Evolutionary conservation across 176 grass and related monocot species (phyloP).

Genomic region (Triticum aestivum): DNA sequence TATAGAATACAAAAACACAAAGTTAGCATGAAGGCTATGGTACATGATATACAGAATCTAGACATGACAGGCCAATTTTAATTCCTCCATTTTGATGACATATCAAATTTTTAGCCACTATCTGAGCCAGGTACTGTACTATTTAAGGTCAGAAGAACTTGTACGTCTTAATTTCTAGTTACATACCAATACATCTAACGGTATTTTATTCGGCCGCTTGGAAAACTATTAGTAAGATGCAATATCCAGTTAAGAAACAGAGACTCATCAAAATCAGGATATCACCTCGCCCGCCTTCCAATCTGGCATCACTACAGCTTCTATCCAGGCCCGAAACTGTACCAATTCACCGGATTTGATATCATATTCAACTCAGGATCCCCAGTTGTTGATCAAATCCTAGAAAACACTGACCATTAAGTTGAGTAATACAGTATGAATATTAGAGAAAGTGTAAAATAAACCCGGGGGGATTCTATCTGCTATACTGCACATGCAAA

Average conservation of each 20-base stretch:
- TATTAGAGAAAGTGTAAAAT: background rate
- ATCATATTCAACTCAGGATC: slow-evolving; percentile 56
- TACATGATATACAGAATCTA: background rate
- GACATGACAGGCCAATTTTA: background rate
- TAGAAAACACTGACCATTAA: background rate
- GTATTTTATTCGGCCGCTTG: background rate
- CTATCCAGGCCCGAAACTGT: slow-evolving; percentile 62
- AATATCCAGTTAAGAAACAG: slow-evolving; percentile 10
- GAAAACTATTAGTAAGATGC: background rate
- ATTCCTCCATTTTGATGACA: background rate
- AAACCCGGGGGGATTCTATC: background rate
- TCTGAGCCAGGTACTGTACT: background rate
- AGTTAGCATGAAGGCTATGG: slow-evolving; percentile 1
- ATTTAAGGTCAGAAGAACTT: background rate
- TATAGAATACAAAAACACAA: slow-evolving; percentile 9
- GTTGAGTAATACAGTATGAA: background rate
- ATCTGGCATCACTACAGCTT: slow-evolving; percentile 64
- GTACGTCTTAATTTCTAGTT: background rate
- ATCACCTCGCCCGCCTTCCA: slow-evolving; percentile 57
- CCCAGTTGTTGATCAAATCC: slow-evolving; percentile 39
- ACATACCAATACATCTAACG: slow-evolving; percentile 2
- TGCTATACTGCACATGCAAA: background rate
- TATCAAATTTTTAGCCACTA: background rate
- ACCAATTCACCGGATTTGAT: slow-evolving; percentile 46
- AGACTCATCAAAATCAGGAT: background rate